Conservation (phyloP, 306 rosid species). For the Fragaria vesca region DNA sequence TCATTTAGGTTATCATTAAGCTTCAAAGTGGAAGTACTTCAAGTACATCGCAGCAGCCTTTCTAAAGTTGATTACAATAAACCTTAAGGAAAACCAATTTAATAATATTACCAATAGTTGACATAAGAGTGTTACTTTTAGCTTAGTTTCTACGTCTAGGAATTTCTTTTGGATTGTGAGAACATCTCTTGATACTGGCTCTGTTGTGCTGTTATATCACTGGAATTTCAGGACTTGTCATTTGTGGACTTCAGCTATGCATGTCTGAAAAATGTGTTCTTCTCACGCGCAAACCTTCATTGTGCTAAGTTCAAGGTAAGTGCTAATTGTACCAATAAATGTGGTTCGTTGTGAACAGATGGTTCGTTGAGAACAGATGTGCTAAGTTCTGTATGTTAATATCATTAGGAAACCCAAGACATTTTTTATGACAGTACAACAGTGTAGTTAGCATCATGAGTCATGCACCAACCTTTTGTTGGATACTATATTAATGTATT, state of each 20-base stretch:
- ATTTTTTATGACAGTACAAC: not conserved
- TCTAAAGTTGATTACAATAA: slow-evolving; percentile 5
- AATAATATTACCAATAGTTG: not conserved
- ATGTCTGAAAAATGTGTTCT: slow-evolving; percentile 83
- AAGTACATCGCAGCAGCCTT: not conserved
- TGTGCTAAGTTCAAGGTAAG: slow-evolving; percentile 87
- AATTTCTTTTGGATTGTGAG: not conserved
- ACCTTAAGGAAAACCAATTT: not conserved
- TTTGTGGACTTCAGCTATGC: slow-evolving; percentile 89
- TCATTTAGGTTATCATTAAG: not conserved
- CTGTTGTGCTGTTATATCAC: slow-evolving; percentile 10
- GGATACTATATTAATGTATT: not conserved
- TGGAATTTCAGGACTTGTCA: slow-evolving; percentile 76
- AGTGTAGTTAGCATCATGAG: not conserved
- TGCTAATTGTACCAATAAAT: slow-evolving; percentile 4
- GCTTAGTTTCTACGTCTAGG: not conserved
- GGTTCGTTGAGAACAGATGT: not conserved
- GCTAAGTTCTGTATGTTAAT: not conserved
- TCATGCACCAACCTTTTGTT: not conserved
- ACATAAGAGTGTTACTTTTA: not conserved
- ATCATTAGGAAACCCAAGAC: not conserved
- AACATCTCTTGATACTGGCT: slow-evolving; percentile 7
- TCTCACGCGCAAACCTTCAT: slow-evolving; percentile 85
- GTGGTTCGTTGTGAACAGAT: not conserved
- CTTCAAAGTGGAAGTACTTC: not conserved